Base-by-base conservation (phyloP, 805 yeast genomes). In the Candida corydali region DNA sequence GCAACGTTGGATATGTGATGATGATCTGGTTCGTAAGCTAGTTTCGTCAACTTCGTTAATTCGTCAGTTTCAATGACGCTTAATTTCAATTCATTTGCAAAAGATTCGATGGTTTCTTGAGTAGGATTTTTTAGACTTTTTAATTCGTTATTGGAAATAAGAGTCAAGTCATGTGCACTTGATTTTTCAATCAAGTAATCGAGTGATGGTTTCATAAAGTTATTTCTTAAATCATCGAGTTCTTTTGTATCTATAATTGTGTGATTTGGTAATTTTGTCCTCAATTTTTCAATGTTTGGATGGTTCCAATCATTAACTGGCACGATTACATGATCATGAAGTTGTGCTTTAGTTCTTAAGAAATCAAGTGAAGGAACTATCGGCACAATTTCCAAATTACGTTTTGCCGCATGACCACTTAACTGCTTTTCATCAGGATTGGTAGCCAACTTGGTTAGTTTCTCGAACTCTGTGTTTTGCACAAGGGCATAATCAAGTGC, bases 11-110 rank as follows among this genome's bases (percentile, higher is more conserved):
- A 37, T 15, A 62, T 30, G 23, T 48, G 50, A 1, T 53, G 57
- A 1, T 51, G 15, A 10, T 40, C 30, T 6, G 67, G 67, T 4
- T 50, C 46, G 18, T 54, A 37, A 1, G 55, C 56, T 17, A 45
- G 32, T 12, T 41, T 42, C 11, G 44, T 47, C 36, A 66, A 44
- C 19, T 51, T 52, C 5, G 54, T 54, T 18, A 51, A 47, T 10
- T 47, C 54, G 1, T 35, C 33, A 24, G 4, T 20, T 3, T 43
- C 30, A 6, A 55, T 29, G 6, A 49, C 36, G 3, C 45, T 32
- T 38, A 44, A 42, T 5, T 45, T 42, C 8, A 39, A 40, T n/a
- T 32, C 27, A 3, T 22, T 19, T 11, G 50, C 54, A 14, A 24
- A 11, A 14, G 17, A 17, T 2, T 26, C 39, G 10, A 54, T 37